Base-by-base conservation (phyloP, 75 land plant genomes). In the Pinus taeda region DNA sequence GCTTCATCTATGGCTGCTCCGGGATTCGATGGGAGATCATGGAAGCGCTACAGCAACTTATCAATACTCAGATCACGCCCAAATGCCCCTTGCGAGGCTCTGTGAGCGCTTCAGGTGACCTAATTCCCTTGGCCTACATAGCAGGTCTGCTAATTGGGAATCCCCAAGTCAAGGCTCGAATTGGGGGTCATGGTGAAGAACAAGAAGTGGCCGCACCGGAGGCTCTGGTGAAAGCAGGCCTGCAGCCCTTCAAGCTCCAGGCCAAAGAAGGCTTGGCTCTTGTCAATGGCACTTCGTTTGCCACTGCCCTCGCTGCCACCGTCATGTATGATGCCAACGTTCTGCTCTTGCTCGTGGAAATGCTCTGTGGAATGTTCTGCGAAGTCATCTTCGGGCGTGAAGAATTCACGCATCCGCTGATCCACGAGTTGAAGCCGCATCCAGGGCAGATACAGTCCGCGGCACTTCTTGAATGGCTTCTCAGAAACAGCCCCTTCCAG, bases 381-480 rank as follows among this genome's bases (percentile, higher is more conserved):
- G 90, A 87, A 56, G 90, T 81, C 17, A 87, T 89, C 85, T 56
- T 67, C 15, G 89, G 87, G 20, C 83, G 79, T 75, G 82, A 81
- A 0, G 85, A 85, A 76, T 85, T 79, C 76, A 62, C 85, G 6
- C 87, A 84, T 75, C 89, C 83, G 14, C 67, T 87, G 58, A 87
- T 83, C 7, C 89, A 87, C 76, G 55, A 59, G 87, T 76, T 87
- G 55, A 87, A 87, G 81, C 89, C 78, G 60, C 87, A 87, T 79
- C 75, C 89, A 2, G 81, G 82, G 5, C 96, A 93, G 85, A 93
- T 91, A 70, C 92, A 93, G 77, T 94, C 94, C 26, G 96, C 96
- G 0, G 94, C 96, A 0, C 83, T 93, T 6, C 91, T 93, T 93
- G 95, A 93, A 26, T 87, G 85, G 75, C 61, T 93, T 2, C 76